These are phyloP conservation scores for Backusella westeae DNA, from an alignment of 192 early-diverging fungal genomes.

Conservation along the genomic window DNA sequence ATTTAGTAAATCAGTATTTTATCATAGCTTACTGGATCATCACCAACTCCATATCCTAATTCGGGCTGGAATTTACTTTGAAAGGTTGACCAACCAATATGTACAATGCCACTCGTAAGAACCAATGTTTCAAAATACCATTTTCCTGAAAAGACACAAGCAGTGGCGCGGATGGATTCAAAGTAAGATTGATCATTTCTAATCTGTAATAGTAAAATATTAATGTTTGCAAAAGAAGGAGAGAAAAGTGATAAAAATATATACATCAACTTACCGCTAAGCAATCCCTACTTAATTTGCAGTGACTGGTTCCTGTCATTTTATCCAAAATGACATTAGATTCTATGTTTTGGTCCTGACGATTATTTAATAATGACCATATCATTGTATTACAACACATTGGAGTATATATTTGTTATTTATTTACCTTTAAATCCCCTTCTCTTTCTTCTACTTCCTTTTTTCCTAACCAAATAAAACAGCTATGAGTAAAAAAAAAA, in stretches of 20 bases:
- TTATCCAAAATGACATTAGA: constrained; percentile 50
- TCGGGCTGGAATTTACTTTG: constrained; percentile 67
- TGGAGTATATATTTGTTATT: not conserved
- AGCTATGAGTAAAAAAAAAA: not conserved
- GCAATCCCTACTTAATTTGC: constrained; percentile 48
- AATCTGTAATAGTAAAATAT: constrained; percentile 35
- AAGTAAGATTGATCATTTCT: constrained; percentile 75
- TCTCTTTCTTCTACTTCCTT: not conserved
- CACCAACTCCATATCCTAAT: constrained; percentile 75
- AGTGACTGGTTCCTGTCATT: constrained; percentile 46
- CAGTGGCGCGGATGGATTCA: constrained; percentile 62
- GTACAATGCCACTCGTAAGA: constrained; percentile 70
- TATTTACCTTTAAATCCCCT: not conserved
- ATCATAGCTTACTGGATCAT: constrained; percentile 42
- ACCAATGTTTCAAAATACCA: constrained; percentile 73
- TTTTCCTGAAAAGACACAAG: constrained; percentile 53
- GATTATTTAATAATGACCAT: not conserved
- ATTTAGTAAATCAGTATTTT: not conserved
- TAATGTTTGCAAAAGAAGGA: not conserved
- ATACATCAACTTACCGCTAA: constrained; percentile 30
- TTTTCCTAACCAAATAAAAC: not conserved
- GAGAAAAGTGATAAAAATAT: not conserved
- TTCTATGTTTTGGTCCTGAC: not conserved
- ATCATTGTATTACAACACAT: not conserved
- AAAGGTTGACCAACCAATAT: constrained; percentile 72